These are phyloP conservation scores for Torulaspora indica DNA, from an alignment of 805 yeast species.

Conservation along the genomic window DNA sequence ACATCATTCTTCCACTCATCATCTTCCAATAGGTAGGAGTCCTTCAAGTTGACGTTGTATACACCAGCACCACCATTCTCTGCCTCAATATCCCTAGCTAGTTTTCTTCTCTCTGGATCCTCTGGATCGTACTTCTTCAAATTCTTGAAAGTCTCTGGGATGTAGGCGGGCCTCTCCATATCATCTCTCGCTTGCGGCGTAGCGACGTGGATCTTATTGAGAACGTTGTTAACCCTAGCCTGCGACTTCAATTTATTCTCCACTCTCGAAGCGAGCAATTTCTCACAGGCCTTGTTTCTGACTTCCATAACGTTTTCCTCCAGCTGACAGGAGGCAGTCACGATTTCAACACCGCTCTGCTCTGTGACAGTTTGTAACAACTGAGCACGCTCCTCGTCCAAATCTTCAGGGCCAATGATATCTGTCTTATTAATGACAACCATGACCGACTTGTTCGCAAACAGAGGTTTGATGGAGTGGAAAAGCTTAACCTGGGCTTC, in stretches of 20 bases:
- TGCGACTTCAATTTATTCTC: conserved; percentile 94
- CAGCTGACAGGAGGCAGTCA: conserved; percentile 88
- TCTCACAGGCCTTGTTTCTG: conserved; percentile 96
- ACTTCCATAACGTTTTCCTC: conserved; percentile 95
- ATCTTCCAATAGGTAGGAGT: conserved; percentile 84
- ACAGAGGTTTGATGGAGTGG: conserved; percentile 94
- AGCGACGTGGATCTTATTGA: conserved; percentile 94
- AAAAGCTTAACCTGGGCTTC: conserved; percentile 96
- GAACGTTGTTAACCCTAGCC: conserved; percentile 78
- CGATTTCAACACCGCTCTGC: conserved; percentile 80
- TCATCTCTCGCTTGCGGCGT: conserved; percentile 87
- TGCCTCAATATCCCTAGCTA: conserved; percentile 85
- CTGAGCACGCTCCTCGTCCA: conserved; percentile 68
- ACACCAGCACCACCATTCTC: conserved; percentile 99
- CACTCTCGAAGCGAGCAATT: conserved; percentile 87
- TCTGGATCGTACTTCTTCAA: conserved; percentile 64
- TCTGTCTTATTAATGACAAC: conserved; percentile 95
- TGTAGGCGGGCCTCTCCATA: conserved; percentile 66
- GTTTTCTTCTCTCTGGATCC: conserved; percentile 75
- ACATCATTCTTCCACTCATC: conserved; percentile 97
- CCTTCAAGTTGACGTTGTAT: conserved; percentile 87
- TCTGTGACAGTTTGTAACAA: conserved; percentile 60
- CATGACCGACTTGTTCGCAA: conserved; percentile 93
- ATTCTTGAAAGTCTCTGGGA: conserved; percentile 68
- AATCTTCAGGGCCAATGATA: conserved; percentile 78